Conservation (phyloP, 2,329 filamentous ascomycete species). For the Arthrobotrys sinensis region DNA sequence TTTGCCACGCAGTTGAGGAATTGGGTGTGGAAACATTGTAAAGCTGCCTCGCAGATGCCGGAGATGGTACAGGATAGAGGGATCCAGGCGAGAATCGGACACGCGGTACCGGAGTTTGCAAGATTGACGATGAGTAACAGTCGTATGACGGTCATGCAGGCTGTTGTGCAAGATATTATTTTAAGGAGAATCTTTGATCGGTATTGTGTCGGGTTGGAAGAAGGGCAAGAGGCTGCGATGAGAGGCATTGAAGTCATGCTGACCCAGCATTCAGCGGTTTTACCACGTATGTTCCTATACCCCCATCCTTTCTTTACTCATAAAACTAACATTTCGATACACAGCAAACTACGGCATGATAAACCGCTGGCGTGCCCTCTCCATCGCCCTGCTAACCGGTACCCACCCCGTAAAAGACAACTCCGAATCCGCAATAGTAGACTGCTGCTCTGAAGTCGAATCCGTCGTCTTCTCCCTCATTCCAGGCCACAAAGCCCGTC, state of each 20-base stretch:
- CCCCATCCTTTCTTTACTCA: background rate
- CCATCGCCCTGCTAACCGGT: conserved; percentile 47
- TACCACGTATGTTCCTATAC: conserved; percentile 29
- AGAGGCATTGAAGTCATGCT: conserved; percentile 48
- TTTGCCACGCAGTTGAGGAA: conserved; percentile 50
- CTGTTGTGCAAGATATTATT: conserved; percentile 58
- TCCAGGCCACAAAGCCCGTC: conserved; percentile 49
- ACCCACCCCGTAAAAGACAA: conserved; percentile 56
- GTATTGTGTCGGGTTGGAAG: conserved; percentile 55
- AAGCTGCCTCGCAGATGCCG: conserved; percentile 58
- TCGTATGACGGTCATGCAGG: conserved; percentile 61
- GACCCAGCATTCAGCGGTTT: conserved; percentile 22
- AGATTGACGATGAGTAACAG: conserved; percentile 59
- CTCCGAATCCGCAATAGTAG: conserved; percentile 55
- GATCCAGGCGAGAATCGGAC: conserved; percentile 37
- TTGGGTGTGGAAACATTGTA: conserved; percentile 60
- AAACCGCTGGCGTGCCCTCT: conserved; percentile 59
- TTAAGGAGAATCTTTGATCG: conserved; percentile 51
- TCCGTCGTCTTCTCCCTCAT: conserved; percentile 59
- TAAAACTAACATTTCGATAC: conserved; percentile 11
- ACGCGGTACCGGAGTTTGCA: conserved; percentile 55
- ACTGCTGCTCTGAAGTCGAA: conserved; percentile 60
- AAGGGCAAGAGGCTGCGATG: conserved; percentile 52
- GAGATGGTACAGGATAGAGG: conserved; percentile 41
- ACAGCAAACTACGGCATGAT: conserved; percentile 59